Base-by-base conservation (phyloP, 2,329 filamentous ascomycete species). In the Botrytis hyacinthi region DNA sequence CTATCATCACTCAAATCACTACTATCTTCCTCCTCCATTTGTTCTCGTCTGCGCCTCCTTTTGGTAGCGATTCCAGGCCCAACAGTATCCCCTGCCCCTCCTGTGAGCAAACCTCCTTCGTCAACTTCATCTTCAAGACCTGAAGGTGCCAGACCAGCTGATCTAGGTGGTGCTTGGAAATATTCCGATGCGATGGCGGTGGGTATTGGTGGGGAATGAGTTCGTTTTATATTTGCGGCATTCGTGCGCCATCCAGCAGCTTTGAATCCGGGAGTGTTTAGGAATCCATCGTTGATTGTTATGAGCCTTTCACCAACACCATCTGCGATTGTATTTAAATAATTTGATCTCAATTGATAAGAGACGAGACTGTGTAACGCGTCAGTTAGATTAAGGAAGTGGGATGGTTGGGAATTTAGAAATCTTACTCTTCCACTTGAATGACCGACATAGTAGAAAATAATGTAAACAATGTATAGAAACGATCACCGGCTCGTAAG, bases 1-100 rank as follows among this genome's bases (percentile, higher is more conserved):
- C 92, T 95, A 77, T 95, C 92, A 78, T 96, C 93, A 80, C 91
- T 94, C 71, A 95, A 84, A 78, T 95, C 93, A 79, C 92, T 95
- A 82, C 93, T 96, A 80, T 95, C 93, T 79, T 96, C 93, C 77
- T 94, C 92, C 67, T 83, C 80, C 84, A 93, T 88, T 81, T 93
- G 91, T 82, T 95, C 92, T 75, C 91, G 85, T 71, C 89, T 86
- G 75, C 89, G 82, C 61, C 92, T 87, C 76, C 91, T 87, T 81
- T 92, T 90, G 71, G 88, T 90, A 46, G 90, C 88, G 78, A 90
- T 87, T 48, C 88, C 89, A 1, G 90, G 91, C 0, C 90, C 92
- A 68, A 92, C 85, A 0, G 91, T 93, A 78, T 94, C 86, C 75
- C 86, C 90, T 70, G 87, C 88, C 2, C 88, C 88, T 22, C 90